phyloP scores from a whole-genome alignment of 2,329 filamentous ascomycete species.

The Ilyonectria sp. region DNA sequence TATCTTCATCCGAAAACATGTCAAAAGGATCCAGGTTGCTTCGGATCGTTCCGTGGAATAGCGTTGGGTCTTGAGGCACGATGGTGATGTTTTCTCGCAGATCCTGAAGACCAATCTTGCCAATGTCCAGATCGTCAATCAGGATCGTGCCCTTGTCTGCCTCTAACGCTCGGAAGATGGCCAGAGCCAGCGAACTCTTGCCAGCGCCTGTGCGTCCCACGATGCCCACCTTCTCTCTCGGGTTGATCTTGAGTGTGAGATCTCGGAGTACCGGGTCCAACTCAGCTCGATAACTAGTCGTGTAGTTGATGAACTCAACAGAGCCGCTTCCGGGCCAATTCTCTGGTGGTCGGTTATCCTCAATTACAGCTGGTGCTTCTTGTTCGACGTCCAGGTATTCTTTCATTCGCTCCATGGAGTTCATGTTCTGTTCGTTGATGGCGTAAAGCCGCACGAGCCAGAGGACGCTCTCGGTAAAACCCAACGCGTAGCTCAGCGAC shows the following conservation, averaged over 20 bases:
- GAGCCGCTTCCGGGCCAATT: slow-evolving; percentile 90
- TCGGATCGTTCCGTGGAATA: slow-evolving; percentile 93
- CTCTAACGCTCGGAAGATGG: slow-evolving; percentile 93
- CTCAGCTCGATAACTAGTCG: slow-evolving; percentile 89
- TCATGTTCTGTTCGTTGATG: slow-evolving; percentile 99
- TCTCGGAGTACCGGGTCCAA: slow-evolving; percentile 88
- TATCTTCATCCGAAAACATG: slow-evolving; percentile 89
- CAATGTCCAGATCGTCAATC: slow-evolving; percentile 93
- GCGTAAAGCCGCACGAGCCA: slow-evolving; percentile 97
- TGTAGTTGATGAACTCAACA: slow-evolving; percentile 91
- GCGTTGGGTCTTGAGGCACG: slow-evolving; percentile 95
- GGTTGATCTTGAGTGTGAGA: slow-evolving; percentile 87
- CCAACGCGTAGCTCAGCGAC: slow-evolving; percentile 95
- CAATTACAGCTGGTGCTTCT: slow-evolving; percentile 84
- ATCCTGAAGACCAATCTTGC: slow-evolving; percentile 91
- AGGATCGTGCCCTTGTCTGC: slow-evolving; percentile 91
- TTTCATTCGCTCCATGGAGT: slow-evolving; percentile 96
- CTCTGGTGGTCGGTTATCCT: slow-evolving; percentile 81
- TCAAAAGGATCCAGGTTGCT: slow-evolving; percentile 95
- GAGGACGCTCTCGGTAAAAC: slow-evolving; percentile 95
- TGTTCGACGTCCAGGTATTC: slow-evolving; percentile 98
- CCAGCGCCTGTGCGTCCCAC: slow-evolving; percentile 96
- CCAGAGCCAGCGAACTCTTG: slow-evolving; percentile 94
- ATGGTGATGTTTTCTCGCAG: slow-evolving; percentile 95
- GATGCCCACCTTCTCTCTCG: slow-evolving; percentile 94